Base-by-base conservation (phyloP, 371 early-diverging fungal species). In the Syncephalastrum contaminatum region DNA sequence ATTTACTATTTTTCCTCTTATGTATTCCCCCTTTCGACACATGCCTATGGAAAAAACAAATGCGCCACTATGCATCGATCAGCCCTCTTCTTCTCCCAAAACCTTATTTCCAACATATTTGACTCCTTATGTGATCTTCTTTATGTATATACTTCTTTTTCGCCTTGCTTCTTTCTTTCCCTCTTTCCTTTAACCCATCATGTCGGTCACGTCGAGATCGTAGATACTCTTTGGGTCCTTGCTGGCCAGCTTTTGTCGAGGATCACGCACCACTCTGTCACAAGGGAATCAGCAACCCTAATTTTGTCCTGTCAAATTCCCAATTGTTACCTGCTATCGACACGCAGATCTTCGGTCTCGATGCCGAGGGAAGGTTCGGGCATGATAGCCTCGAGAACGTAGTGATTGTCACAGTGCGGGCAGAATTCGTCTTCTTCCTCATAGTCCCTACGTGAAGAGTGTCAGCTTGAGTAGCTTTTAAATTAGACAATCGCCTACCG, bases 321-420 rank as follows among this genome's bases (percentile, higher is more conserved):
- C 2, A 45, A 15, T 13, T 39, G 22, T 53, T 57, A 84, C 84
- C 86, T 83, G 43, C 72, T 66, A 49, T 84, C 84, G 54, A 86
- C 73, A 58, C 97, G 87, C 21, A 89, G 77, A 67, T 97, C 97
- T 36, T 92, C 95, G 18, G 94, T 95, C 69, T 97, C 97, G 48
- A 96, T 87, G 16, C 88, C 91, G 47, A 96, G 51, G 7, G 75
- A 87, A 58, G 94, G 84, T 48, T 84, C 81, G 6, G 96, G 94
- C 3, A 83, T 91, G 58, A 94, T 82, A 14, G 97, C 98, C n/a
- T 94, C 95, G 19, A 98, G 57, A 25, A 98, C 88, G 64, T 87
- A 98, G 62, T 96, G 91, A 73, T 98, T 98, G 67, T 97, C 98
- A 74, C 98, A 98, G 64, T 95, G 90, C 21, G 98, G 98, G 62